Evolutionary conservation across 2,329 filamentous ascomycete genomes (phyloP).

Genomic region (Alternaria alternata): DNA sequence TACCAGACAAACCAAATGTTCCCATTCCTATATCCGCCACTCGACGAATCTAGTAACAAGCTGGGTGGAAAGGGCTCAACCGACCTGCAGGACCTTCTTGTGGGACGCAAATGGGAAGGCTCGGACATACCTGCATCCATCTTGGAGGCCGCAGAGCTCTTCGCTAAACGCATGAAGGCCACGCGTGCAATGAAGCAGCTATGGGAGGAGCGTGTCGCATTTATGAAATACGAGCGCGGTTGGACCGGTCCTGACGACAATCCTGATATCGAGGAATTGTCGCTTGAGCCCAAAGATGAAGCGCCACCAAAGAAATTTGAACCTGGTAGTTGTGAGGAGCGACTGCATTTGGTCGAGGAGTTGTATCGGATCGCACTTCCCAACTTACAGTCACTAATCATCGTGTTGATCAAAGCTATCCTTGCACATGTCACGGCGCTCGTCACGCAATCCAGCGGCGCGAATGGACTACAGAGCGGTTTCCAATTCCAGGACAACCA

Average conservation of each 20-base stretch:
- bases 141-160: conserved; percentile 90
- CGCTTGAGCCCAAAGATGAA: conserved; percentile 46
- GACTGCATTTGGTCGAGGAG: conserved; percentile 76
- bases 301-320: conserved; percentile 41
- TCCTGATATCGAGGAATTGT: conserved; percentile 54
- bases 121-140: conserved; percentile 94
- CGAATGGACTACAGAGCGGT: conserved; percentile 59
- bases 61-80: conserved; percentile 88
- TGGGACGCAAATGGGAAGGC: conserved; percentile 90
- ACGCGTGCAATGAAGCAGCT: conserved; percentile 90
- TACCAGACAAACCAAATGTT: conserved; percentile 99
- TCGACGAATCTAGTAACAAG: conserved; percentile 87
- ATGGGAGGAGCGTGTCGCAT: conserved; percentile 92
- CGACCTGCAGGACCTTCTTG: conserved; percentile 78
- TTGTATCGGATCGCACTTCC: conserved; percentile 85
- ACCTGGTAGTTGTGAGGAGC: conserved; percentile 65
- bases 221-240: conserved; percentile 89
- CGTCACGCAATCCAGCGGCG: conserved; percentile 65
- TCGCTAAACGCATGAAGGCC: conserved; percentile 88
- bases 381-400: conserved; percentile 89
- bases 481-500: conserved; percentile 54
- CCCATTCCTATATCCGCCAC: conserved; percentile 93
- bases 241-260: conserved; percentile 70
- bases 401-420: conserved; percentile 89
- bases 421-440: conserved; percentile 88